Conservation (phyloP, 805 yeast species). For the Lipomyces sp. region DNA sequence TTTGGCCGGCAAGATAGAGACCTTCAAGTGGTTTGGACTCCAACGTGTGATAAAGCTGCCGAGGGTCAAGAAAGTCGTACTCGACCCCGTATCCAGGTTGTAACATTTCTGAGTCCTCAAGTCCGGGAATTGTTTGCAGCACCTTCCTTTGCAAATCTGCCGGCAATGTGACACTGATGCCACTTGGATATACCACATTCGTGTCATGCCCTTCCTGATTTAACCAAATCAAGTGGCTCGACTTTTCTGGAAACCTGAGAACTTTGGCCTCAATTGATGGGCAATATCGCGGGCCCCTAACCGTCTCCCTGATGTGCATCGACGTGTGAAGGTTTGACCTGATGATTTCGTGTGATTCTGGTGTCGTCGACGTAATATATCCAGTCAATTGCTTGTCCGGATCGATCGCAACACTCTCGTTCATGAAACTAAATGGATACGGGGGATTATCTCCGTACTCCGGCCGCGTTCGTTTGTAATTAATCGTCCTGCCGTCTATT, state of each 20-base stretch:
- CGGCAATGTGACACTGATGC: conserved; percentile 95
- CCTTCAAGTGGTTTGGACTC: conserved; percentile 84
- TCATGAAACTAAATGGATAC: conserved; percentile 85
- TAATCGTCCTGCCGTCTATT: conserved; percentile 69
- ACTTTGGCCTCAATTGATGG: conserved; percentile 94
- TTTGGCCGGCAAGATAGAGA: conserved; percentile 90
- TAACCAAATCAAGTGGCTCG: conserved; percentile 83
- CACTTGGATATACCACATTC: conserved; percentile 92
- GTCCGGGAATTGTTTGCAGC: conserved; percentile 80
- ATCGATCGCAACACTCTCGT: conserved; percentile 63
- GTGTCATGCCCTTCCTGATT: conserved; percentile 95
- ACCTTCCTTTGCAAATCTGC: conserved; percentile 82
- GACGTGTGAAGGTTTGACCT: conserved; percentile 75
- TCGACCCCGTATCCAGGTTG: conserved; percentile 99
- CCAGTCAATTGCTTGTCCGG: conserved; percentile 55
- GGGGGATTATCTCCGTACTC: conserved; percentile 87
- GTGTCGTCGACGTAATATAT: conserved; percentile 78
- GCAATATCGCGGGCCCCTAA: conserved; percentile 95
- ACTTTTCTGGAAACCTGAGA: conserved; percentile 75
- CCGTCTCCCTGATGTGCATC: conserved; percentile 89
- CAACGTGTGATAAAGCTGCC: conserved; percentile 75
- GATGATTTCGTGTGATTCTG: conserved; percentile 71
- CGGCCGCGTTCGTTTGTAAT: conserved; percentile 63
- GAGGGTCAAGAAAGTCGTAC: conserved; percentile 93
- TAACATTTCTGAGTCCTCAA: conserved; percentile 82